These are phyloP conservation scores for Naematelia encephala DNA, from an alignment of 768 basidiomycete genomes.

Conservation along the genomic window DNA sequence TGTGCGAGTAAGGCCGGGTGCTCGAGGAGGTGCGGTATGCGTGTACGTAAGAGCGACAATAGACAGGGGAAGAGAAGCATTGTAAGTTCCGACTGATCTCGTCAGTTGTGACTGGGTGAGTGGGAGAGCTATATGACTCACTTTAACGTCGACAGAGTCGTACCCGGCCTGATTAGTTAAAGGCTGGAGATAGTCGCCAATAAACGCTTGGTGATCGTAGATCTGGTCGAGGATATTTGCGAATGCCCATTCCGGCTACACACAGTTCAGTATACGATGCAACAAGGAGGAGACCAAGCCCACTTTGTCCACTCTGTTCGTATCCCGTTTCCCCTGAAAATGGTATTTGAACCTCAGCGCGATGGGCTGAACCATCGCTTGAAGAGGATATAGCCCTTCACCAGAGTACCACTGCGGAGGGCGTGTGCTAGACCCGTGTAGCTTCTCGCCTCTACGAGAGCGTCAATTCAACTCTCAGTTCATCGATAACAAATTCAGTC, in stretches of 20 bases:
- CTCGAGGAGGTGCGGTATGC: conserved; percentile 68
- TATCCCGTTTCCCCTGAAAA: conserved; percentile 79
- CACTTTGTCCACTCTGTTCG: conserved; percentile 91
- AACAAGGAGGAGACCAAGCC: conserved; percentile 2
- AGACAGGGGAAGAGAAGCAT: conserved; percentile 72
- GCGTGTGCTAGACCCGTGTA: conserved; percentile 23
- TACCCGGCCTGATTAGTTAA: conserved; percentile 66
- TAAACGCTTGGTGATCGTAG: conserved; percentile 78
- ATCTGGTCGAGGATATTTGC: conserved; percentile 81
- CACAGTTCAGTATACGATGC: not conserved
- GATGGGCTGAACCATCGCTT: conserved; percentile 78
- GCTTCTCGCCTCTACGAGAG: conserved; percentile 40
- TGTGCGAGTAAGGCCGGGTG: conserved; percentile 87
- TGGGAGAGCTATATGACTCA: conserved; percentile 49
- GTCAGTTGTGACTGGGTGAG: not conserved
- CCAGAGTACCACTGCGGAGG: conserved; percentile 53
- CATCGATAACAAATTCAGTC: not conserved
- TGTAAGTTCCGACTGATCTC: conserved; percentile 77
- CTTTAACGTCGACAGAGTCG: conserved; percentile 69
- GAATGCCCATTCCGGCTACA: conserved; percentile 95
- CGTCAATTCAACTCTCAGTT: conserved; percentile 8
- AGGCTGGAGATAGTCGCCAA: conserved; percentile 69
- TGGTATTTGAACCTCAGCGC: conserved; percentile 89
- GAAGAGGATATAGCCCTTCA: conserved; percentile 73
- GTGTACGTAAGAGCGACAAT: conserved; percentile 68